Conservation (phyloP, 2,329 filamentous ascomycete species). For the Colletotrichum incanum region DNA sequence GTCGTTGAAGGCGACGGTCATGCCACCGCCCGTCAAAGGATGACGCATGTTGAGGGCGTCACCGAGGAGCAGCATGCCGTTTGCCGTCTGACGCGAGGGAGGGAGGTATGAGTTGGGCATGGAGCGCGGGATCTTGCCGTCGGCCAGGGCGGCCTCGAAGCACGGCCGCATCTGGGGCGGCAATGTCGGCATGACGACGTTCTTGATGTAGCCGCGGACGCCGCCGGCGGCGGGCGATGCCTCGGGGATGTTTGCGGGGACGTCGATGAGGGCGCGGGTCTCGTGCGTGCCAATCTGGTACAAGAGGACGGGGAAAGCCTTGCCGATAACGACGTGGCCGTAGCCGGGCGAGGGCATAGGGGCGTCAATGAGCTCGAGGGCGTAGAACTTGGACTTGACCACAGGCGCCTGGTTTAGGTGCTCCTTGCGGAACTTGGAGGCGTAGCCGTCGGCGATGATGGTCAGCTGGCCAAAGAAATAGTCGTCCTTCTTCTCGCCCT, state of each 20-base stretch:
- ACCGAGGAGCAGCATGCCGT: slow-evolving; percentile 85
- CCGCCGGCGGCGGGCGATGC: slow-evolving; percentile 84
- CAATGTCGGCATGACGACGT: slow-evolving; percentile 84
- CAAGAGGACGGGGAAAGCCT: slow-evolving; percentile 83
- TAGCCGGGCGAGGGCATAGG: slow-evolving; percentile 81
- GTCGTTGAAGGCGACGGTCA: slow-evolving; percentile 98
- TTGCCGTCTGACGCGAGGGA: slow-evolving; percentile 70
- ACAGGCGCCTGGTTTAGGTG: slow-evolving; percentile 78
- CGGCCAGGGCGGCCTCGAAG: slow-evolving; percentile 83
- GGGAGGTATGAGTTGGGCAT: slow-evolving; percentile 99
- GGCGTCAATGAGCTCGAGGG: slow-evolving; percentile 91
- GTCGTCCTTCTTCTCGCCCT: slow-evolving; percentile 73
- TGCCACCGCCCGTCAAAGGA: slow-evolving; percentile 94
- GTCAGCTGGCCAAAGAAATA: slow-evolving; percentile 92
- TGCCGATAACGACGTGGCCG: slow-evolving; percentile 90
- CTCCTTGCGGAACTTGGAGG: slow-evolving; percentile 90
- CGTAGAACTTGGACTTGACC: slow-evolving; percentile 91
- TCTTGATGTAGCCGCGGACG: slow-evolving; percentile 86
- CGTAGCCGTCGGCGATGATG: slow-evolving; percentile 92
- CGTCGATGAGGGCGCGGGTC: slow-evolving; percentile 90
- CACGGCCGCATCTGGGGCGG: slow-evolving; percentile 80
- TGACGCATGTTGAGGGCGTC: slow-evolving; percentile 99
- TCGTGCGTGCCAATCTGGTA: slow-evolving; percentile 98
- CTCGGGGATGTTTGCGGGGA: slow-evolving; percentile 82
- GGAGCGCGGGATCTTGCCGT: slow-evolving; percentile 81